Evolutionary conservation across 257 asterid species (phyloP).

Genomic region (Primulina tabacum): DNA sequence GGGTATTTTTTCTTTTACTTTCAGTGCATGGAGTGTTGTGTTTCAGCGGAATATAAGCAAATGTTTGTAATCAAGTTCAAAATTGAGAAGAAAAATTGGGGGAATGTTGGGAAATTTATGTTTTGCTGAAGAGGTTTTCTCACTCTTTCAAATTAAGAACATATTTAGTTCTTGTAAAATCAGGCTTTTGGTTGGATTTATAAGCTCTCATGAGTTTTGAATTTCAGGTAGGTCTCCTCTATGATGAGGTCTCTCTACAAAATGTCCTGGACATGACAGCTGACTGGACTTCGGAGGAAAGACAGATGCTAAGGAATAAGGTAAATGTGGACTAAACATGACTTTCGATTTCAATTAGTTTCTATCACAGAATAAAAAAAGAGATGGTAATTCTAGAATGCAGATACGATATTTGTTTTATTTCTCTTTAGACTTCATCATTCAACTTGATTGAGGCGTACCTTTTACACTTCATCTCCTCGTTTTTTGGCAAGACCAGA

Average conservation of each 20-base stretch:
- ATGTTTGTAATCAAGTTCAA: background rate
- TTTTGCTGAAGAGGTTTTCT: background rate
- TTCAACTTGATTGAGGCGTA: background rate
- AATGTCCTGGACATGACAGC: conserved; percentile 74
- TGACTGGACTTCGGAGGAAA: conserved; percentile 62
- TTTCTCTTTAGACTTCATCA: background rate
- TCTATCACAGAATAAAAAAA: background rate
- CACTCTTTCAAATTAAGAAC: background rate
- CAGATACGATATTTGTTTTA: background rate
- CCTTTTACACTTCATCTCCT: background rate
- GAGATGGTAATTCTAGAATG: too few relatives aligned
- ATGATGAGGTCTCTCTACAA: conserved; percentile 81
- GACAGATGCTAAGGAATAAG: conserved; percentile 1
- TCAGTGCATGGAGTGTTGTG: background rate
- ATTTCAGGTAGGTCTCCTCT: conserved; percentile 71
- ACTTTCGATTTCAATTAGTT: background rate
- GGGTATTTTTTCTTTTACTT: conserved; percentile 47
- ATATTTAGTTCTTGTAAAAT: background rate
- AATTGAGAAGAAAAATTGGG: background rate
- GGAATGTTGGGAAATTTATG: background rate
- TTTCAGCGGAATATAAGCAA: background rate
- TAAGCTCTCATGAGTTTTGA: background rate
- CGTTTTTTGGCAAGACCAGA: background rate
- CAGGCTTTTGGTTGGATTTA: background rate
- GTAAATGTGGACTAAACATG: background rate